Evolutionary conservation across 257 asterid genomes (phyloP), one percentile per base, ranked within the genome.

Genomic region (Fraxinus cuspidata): DNA sequence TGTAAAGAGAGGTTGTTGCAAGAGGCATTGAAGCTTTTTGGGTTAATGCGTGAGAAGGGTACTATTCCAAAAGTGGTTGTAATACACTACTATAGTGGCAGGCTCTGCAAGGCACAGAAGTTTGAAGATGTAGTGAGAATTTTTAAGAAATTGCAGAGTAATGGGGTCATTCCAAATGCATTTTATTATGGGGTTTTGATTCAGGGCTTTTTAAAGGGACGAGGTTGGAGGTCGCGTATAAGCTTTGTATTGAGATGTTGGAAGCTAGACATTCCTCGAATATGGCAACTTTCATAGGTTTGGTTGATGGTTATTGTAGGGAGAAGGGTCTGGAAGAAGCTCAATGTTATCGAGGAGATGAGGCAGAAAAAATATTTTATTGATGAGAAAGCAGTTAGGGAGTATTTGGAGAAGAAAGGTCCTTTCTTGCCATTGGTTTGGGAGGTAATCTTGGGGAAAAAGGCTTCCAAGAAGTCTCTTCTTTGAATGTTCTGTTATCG

Each of bases 1-100:
- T 94, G 97, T 78, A 92, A 92, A 84, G 97, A 94, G 32, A 97
- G 97, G 70, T 82, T 89, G 73, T 92, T 90, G 77, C 96, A 89
- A 63, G 98, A 94, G 32, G 32, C 4, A 29, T 2, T 29, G 32
- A 29, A 2, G 4, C 32, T 29, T 29, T 29, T 29, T 29, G 23
- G 97, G 7, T 42, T 84, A 81, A 94, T 94, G 97, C 94, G 97
- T 10, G 97, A 94, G 84, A 94, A 83, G 76, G 96, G 97, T 66
- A 81, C 92, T 7, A 88, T 94, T 34, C 98, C 98, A 5, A 96
- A 92, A 80, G 93, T 94, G 73, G 93, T 94, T n/a, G 87, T 94
- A 2, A 2, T 94, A 92, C 88, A 94, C 96, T 28, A 93, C 97
- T 16, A 97, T 92, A 8, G 92, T 90, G 53, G 97, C 92, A 67